A percentile compares a stretch with the other conserved stretches of the same genome.
Evolutionary conservation across 495 filamentous ascomycete genomes (phyloP).

Genomic region (Penicillium cosmopolitanum): DNA sequence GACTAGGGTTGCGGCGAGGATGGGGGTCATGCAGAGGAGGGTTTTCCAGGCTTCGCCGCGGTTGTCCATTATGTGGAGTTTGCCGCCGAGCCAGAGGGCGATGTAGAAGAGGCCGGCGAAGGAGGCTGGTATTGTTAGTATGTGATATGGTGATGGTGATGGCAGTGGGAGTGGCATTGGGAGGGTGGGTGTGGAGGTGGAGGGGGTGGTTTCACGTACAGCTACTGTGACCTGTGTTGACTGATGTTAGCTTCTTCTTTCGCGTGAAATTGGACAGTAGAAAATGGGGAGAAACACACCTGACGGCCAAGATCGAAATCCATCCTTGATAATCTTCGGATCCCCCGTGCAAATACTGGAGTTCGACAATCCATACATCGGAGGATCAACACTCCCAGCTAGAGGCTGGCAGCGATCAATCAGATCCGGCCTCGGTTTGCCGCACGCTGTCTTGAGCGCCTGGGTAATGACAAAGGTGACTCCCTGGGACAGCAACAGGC

Average conservation of each 20-base stretch:
- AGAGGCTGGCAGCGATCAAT: conserved; percentile 68
- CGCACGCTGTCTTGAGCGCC: conserved; percentile 82
- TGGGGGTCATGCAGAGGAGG: conserved; percentile 65
- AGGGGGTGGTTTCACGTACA: conserved; percentile 39
- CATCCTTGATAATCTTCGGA: conserved; percentile 71
- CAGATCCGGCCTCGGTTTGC: conserved; percentile 83
- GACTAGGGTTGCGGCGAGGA: conserved; percentile 57
- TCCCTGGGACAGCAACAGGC: conserved; percentile 67
- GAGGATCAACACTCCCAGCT: conserved; percentile 37
- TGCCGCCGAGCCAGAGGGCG: conserved; percentile 61
- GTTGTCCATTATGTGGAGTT: conserved; percentile 63
- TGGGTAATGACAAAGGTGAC: conserved; percentile 77
- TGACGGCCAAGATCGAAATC: conserved; percentile 83
- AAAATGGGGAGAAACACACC: conserved; percentile 39
- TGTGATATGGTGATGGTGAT: background rate
- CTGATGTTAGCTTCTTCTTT: conserved; percentile 28
- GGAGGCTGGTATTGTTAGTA: conserved; percentile 44
- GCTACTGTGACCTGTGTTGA: conserved; percentile 52
- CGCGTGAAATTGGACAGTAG: background rate
- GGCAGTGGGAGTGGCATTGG: background rate
- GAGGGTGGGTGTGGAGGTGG: background rate
- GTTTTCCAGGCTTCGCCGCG: conserved; percentile 77
- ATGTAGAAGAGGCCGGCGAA: conserved; percentile 84
- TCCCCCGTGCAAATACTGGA: conserved; percentile 71
- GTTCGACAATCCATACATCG: conserved; percentile 60